Evolutionary conservation across 1,284 basidiomycete genomes (phyloP).

Genomic region (Cutaneotrichosporon mucoides): DNA sequence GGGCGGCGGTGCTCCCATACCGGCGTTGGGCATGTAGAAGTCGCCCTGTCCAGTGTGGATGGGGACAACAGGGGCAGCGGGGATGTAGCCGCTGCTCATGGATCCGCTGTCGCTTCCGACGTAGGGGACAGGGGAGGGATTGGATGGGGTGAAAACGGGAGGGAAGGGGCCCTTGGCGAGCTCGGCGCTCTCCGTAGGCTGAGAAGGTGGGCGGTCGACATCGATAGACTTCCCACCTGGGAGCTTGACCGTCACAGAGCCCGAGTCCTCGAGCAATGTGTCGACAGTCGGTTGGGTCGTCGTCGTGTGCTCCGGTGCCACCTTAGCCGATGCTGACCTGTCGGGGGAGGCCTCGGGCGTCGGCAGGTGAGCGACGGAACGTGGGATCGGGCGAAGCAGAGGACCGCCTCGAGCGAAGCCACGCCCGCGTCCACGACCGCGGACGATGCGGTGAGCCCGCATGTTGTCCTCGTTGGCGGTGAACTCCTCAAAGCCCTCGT

Average conservation of each 20-base stretch:
- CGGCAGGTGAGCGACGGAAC: conserved; percentile 8
- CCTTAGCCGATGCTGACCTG: conserved; percentile 1
- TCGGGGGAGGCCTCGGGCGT: conserved; percentile 20
- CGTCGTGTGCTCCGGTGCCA: conserved; percentile 3
- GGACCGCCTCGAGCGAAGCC: conserved; percentile 6
- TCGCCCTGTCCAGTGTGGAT: conserved; percentile 56
- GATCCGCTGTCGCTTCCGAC: conserved; percentile 34
- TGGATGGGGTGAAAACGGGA: conserved; percentile 16
- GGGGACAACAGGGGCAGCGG: not conserved
- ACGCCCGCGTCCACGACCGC: conserved; percentile 17
- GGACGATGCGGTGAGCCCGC: conserved; percentile 10
- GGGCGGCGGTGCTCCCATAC: conserved; percentile 55
- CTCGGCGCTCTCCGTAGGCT: conserved; percentile 4
- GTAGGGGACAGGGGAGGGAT: conserved; percentile 14
- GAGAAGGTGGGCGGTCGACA: conserved; percentile 10
- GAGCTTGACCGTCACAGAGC: conserved; percentile 31
- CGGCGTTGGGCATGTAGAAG: conserved; percentile 52
- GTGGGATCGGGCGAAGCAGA: conserved; percentile 1
- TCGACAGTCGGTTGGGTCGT: conserved; percentile 26
- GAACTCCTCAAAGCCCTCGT: conserved; percentile 38
- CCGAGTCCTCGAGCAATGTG: conserved; percentile 24
- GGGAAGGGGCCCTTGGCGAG: conserved; percentile 12
- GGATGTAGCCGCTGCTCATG: conserved; percentile 20
- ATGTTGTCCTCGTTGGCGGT: conserved; percentile 10
- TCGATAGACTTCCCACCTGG: conserved; percentile 22